These are phyloP conservation scores for Kuraishia piskuri DNA, from an alignment of 805 yeast species.

Conservation along the genomic window DNA sequence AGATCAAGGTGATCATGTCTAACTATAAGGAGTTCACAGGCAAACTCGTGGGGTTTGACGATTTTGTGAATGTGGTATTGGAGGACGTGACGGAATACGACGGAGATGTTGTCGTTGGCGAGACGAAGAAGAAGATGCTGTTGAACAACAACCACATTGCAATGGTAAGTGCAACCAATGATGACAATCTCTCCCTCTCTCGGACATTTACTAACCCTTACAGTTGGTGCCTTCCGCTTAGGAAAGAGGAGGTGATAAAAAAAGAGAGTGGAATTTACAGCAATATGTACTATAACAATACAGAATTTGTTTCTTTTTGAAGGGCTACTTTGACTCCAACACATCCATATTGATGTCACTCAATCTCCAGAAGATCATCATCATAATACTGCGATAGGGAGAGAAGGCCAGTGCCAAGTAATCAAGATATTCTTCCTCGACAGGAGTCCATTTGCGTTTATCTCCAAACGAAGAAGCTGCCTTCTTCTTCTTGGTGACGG, in stretches of 20 bases:
- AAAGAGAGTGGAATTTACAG: conserved; percentile 10
- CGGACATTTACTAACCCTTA: background rate
- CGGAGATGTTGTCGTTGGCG: conserved; percentile 34
- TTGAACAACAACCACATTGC: conserved; percentile 67
- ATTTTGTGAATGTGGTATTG: conserved; percentile 85
- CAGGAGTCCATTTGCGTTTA: conserved; percentile 58
- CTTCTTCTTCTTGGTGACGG: conserved; percentile 21
- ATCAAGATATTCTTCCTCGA: conserved; percentile 49
- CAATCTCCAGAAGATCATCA: conserved; percentile 69
- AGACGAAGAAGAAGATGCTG: conserved; percentile 49
- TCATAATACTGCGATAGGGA: conserved; percentile 63
- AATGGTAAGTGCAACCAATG: conserved; percentile 36
- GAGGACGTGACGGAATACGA: conserved; percentile 64
- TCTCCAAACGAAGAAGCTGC: conserved; percentile 31
- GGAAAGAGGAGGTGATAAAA: background rate
- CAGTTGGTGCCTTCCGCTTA: background rate
- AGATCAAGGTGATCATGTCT: conserved; percentile 63
- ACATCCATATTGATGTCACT: conserved; percentile 49
- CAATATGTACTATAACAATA: conserved; percentile 9
- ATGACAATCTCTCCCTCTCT: background rate
- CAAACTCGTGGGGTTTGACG: conserved; percentile 86
- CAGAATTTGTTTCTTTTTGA: background rate
- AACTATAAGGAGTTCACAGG: conserved; percentile 77
- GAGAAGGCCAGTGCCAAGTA: conserved; percentile 46
- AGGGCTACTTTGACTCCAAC: conserved; percentile 14